Conservation (phyloP, 1,284 basidiomycete genomes). For the Sanghuangporus weigelae region DNA sequence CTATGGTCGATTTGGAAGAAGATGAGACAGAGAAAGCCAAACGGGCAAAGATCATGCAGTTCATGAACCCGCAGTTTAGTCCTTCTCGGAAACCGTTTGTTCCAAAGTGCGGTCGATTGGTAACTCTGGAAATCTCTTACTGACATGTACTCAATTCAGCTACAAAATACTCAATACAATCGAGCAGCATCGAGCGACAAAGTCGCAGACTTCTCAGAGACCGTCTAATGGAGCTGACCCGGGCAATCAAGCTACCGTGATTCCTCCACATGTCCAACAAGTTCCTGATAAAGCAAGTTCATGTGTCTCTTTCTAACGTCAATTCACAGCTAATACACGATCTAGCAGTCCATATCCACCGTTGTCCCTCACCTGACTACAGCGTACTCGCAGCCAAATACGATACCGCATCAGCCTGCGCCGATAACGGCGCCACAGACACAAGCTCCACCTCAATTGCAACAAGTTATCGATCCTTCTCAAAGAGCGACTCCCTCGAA, state of each 20-base stretch:
- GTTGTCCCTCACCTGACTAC: background rate
- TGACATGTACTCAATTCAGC: background rate
- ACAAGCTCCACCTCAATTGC: slow-evolving; percentile 11
- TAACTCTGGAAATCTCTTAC: slow-evolving; percentile 8
- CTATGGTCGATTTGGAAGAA: slow-evolving; percentile 57
- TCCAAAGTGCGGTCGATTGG: slow-evolving; percentile 37
- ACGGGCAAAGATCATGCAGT: slow-evolving; percentile 66
- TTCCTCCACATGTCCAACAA: background rate
- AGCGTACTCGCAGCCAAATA: background rate
- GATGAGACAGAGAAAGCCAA: slow-evolving; percentile 67
- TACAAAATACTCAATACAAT: slow-evolving; percentile 12
- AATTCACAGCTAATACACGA: background rate
- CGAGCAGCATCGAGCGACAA: slow-evolving; percentile 8
- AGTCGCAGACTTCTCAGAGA: slow-evolving; percentile 1
- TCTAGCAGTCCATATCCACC: background rate
- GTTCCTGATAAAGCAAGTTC: background rate
- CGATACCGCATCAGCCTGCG: slow-evolving; percentile 3
- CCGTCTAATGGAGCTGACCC: background rate
- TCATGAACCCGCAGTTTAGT: slow-evolving; percentile 60
- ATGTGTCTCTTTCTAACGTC: background rate
- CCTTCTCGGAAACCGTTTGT: slow-evolving; percentile 31
- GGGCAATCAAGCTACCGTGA: background rate
- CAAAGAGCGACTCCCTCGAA: slow-evolving; percentile 9
- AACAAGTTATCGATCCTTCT: slow-evolving; percentile 12
- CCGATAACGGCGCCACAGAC: slow-evolving; percentile 1